Evolutionary conservation across 805 yeast genomes (phyloP).

Genomic region (Metschnikowia anglica): DNA sequence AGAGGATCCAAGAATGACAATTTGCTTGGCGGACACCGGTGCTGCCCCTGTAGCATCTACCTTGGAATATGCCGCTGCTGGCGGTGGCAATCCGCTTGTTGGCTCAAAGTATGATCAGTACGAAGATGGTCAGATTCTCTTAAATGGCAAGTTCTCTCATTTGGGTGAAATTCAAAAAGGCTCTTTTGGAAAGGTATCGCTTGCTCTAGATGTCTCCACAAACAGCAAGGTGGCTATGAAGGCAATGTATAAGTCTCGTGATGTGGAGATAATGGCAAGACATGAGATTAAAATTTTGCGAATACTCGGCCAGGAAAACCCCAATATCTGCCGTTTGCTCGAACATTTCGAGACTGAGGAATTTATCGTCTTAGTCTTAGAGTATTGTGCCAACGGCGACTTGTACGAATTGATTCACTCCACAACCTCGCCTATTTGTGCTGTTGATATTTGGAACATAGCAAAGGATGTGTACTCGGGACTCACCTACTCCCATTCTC

Average conservation of each 20-base stretch:
- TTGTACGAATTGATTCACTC: conserved; percentile 55
- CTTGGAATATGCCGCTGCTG: conserved; percentile 1
- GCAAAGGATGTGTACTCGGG: conserved; percentile 53
- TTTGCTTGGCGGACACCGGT: not conserved
- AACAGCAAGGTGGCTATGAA: conserved; percentile 50
- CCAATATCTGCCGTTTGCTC: conserved; percentile 56
- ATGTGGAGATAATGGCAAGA: conserved; percentile 48
- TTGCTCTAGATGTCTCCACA: conserved; percentile 43
- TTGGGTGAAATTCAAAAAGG: conserved; percentile 52
- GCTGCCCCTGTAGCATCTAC: not conserved
- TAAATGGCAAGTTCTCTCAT: conserved; percentile 44
- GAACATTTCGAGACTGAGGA: conserved; percentile 56
- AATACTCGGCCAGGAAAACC: conserved; percentile 42
- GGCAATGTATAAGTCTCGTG: conserved; percentile 46
- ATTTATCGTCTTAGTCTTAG: conserved; percentile 58
- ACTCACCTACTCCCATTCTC: conserved; percentile 52
- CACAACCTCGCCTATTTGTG: conserved; percentile 16
- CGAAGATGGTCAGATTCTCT: conserved; percentile 34
- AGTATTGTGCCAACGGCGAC: conserved; percentile 67
- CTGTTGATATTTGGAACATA: conserved; percentile 37
- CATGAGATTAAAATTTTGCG: conserved; percentile 51
- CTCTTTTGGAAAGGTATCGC: conserved; percentile 59
- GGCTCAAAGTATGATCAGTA: conserved; percentile 37
- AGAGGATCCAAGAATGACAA: not conserved
- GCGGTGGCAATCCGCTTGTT: not conserved